Evolutionary conservation across 495 filamentous ascomycete genomes (phyloP), one percentile per base, ranked within the genome.

Genomic region (Neurospora terricola): DNA sequence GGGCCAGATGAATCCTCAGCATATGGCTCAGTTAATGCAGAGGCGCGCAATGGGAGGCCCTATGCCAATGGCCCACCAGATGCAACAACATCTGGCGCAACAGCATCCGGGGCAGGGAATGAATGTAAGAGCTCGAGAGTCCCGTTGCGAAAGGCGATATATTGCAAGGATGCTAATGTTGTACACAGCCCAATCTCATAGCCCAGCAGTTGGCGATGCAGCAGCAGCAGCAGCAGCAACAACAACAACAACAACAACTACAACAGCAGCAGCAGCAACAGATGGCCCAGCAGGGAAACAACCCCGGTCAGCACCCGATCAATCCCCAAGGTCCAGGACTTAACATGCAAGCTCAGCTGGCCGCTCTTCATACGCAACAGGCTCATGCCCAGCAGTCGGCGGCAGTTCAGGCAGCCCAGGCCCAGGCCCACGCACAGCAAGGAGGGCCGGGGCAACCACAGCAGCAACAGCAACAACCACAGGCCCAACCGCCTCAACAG

Each of bases 231-330:
- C 34, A 34, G 34, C 34, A 34, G n/a, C n/a, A n/a, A n/a, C n/a
- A n/a, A 18, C 82, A 87, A 62, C 84, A 84, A 72, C 82, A 83
- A 30, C 84, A 86, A 69, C 83, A 87, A 75, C 83, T 85, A 0
- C 86, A 90, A 74, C 82, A 83, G 69, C 87, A 88, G 70, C 85
- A 86, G 2, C 83, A 85, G 73, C 87, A 84, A 16, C 80, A 80
- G 34, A 81, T 83, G 76, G 66, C 83, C 37, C 81, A 82, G 43
- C 82, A 83, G 66, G 81, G 76, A 21, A 80, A 76, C 11, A 80
- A 81, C 70, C 80, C 79, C 18, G 80, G 80, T 34, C 85, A 87
- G 38, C 84, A 82, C 27, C 83, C 79, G 27, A 83, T 85, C 77
- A 82, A 76, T 5, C 77, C 82, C 5, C 83, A 84, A 62, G 83